Evolutionary conservation across 352 stramenopile species (phyloP).

Genomic region (Phytophthora ohioensis): DNA sequence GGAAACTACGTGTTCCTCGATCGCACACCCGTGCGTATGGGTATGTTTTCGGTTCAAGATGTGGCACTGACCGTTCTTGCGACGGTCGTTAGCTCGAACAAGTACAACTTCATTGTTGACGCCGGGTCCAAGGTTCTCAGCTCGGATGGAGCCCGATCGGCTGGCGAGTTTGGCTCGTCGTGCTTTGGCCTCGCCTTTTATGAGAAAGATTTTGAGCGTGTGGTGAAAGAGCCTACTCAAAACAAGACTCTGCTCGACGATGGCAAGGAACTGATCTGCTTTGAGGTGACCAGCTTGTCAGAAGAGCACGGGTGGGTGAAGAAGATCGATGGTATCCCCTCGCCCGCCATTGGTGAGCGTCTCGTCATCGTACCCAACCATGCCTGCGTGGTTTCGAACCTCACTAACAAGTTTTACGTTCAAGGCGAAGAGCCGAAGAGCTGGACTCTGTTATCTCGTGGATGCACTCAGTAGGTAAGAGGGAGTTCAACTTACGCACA

Average conservation of each 20-base stretch:
- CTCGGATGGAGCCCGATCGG: conserved; percentile 48
- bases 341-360: conserved; percentile 58
- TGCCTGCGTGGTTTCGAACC: conserved; percentile 70
- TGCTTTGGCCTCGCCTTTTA: conserved; percentile 76
- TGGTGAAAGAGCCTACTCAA: conserved; percentile 60
- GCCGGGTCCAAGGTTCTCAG: conserved; percentile 77
- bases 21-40: conserved; percentile 75
- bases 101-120: conserved; percentile 82
- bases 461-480: conserved; percentile 57
- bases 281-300: conserved; percentile 74
- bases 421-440: conserved; percentile 53
- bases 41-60: conserved; percentile 64
- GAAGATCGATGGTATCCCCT: conserved; percentile 57
- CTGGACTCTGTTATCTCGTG: conserved; percentile 66
- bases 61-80: conserved; percentile 65
- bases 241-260: conserved; percentile 43
- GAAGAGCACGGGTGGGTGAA: conserved; percentile 82
- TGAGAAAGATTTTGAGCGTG: conserved; percentile 69
- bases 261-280: conserved; percentile 59
- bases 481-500: neutral
- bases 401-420: conserved; percentile 71
- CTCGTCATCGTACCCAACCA: conserved; percentile 80
- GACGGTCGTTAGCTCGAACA: conserved; percentile 79
- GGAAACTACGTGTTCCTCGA: conserved; percentile 85
- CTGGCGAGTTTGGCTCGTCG: conserved; percentile 54